These are phyloP conservation scores for Phytophthora sp. DNA, from an alignment of 352 stramenopile genomes.

Conservation along the genomic window DNA sequence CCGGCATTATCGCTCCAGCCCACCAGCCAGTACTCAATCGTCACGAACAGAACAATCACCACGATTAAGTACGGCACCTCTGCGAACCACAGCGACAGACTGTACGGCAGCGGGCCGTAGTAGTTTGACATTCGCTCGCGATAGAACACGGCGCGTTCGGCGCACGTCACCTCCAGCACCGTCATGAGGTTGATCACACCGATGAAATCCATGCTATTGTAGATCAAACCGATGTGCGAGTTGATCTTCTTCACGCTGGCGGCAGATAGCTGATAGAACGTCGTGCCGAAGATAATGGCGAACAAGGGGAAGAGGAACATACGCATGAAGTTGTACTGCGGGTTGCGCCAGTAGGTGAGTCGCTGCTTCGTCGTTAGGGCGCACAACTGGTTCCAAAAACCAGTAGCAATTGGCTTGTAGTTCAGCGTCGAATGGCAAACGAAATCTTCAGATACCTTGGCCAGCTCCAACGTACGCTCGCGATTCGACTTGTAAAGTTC, in stretches of 20 bases:
- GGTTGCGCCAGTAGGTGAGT: constrained; percentile 61
- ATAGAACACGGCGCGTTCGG: constrained; percentile 62
- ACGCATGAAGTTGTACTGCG: constrained; percentile 72
- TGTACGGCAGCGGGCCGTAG: constrained; percentile 72
- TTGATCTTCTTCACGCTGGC: constrained; percentile 49
- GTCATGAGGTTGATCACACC: constrained; percentile 66
- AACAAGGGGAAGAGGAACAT: constrained; percentile 66
- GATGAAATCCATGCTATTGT: constrained; percentile 79
- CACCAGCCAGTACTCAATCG: constrained; percentile 73
- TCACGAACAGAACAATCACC: constrained; percentile 54
- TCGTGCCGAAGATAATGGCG: constrained; percentile 68
- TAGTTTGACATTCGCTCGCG: constrained; percentile 75
- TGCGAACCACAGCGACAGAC: constrained; percentile 63
- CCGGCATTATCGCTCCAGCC: constrained; percentile 36
- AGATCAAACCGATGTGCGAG: constrained; percentile 72
- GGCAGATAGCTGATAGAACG: constrained; percentile 56
- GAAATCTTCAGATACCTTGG: constrained; percentile 37
- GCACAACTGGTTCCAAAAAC: constrained; percentile 42
- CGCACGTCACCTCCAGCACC: constrained; percentile 51
- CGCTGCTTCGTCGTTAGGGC: constrained; percentile 38
- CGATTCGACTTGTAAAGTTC: neutral
- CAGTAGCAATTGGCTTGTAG: constrained; percentile 50
- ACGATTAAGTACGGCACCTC: constrained; percentile 69
- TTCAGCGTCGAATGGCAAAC: constrained; percentile 55
- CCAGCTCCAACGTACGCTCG: constrained; percentile 32